Conservation (phyloP, 768 basidiomycete species). For the Tephrocybe sp. region DNA sequence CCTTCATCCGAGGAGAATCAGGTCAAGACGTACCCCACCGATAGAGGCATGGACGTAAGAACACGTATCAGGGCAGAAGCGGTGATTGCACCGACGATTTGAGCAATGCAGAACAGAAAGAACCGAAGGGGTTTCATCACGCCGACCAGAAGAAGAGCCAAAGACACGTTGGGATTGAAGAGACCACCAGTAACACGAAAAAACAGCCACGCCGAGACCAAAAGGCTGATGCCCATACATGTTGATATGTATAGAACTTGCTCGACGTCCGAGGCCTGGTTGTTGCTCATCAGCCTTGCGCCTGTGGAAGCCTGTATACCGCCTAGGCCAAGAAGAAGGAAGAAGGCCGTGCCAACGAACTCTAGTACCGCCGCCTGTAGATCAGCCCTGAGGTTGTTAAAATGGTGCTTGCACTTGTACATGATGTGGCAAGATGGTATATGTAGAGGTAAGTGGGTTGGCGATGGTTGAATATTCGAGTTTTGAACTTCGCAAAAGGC, state of each 20-base stretch:
- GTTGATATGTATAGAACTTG: conserved; percentile 56
- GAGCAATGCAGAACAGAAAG: conserved; percentile 60
- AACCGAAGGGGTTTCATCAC: conserved; percentile 55
- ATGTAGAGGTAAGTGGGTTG: neutral
- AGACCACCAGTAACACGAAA: conserved; percentile 62
- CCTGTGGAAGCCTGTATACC: conserved; percentile 57
- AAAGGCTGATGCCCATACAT: conserved; percentile 60
- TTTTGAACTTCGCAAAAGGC: no score
- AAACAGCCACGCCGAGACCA: conserved; percentile 68
- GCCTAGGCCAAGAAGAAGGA: conserved; percentile 65
- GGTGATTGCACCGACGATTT: conserved; percentile 58
- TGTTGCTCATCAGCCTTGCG: conserved; percentile 27
- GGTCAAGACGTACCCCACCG: conserved; percentile 47
- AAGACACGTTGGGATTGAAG: conserved; percentile 65
- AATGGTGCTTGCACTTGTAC: conserved; percentile 8
- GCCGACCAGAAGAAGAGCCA: conserved; percentile 59
- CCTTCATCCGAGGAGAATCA: conserved; percentile 1
- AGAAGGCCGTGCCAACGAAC: conserved; percentile 58
- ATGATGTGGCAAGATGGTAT: neutral
- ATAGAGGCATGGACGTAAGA: conserved; percentile 53
- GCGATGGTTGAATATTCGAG: no score
- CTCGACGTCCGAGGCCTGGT: conserved; percentile 32
- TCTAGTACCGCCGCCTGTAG: conserved; percentile 52
- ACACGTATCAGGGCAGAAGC: conserved; percentile 55
- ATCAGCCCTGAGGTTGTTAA: conserved; percentile 36